Percentiles rank a stretch among this genome's conserved stretches.
Evolutionary conservation across 2,329 filamentous ascomycete species (phyloP).

Genomic region (Cercospora janseana): DNA sequence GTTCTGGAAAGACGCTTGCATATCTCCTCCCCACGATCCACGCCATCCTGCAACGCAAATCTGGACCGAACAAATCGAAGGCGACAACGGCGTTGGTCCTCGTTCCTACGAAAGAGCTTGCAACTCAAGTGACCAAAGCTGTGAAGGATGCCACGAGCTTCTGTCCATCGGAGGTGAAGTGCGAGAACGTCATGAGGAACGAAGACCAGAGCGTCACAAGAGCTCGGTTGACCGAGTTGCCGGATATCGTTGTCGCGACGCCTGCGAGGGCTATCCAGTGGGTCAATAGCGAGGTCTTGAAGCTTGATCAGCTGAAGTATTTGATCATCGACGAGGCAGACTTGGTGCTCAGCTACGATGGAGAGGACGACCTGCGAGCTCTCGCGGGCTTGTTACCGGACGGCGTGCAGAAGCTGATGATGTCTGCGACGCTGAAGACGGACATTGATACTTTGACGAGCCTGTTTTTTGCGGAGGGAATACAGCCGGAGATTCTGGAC

Average conservation of each 20-base stretch:
- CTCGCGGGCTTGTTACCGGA: conserved; percentile 76
- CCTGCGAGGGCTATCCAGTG: conserved; percentile 80
- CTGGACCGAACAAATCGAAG: conserved; percentile 49
- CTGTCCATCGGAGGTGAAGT: conserved; percentile 78
- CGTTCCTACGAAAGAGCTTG: conserved; percentile 90
- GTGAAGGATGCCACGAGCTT: conserved; percentile 75
- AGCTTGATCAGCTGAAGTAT: conserved; percentile 68
- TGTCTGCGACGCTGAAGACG: conserved; percentile 86
- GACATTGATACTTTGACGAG: conserved; percentile 84
- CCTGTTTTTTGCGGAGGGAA: conserved; percentile 67
- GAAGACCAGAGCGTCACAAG: conserved; percentile 85
- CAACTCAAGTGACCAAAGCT: conserved; percentile 81
- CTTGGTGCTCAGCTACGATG: conserved; percentile 88
- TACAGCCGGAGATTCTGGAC: conserved; percentile 68
- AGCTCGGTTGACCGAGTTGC: conserved; percentile 77
- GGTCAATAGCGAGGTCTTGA: conserved; percentile 69
- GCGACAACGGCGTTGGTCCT: conserved; percentile 76
- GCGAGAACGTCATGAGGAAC: conserved; percentile 85
- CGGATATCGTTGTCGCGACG: conserved; percentile 88
- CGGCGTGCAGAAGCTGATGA: conserved; percentile 84
- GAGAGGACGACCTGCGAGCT: conserved; percentile 82
- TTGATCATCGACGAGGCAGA: conserved; percentile 94
- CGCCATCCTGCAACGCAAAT: conserved; percentile 74
- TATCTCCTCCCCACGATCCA: conserved; percentile 90
- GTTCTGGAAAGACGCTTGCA: conserved; percentile 95